These are phyloP conservation scores for Colletotrichum tofieldiae DNA, from an alignment of 2,329 filamentous ascomycete genomes.

Conservation along the genomic window DNA sequence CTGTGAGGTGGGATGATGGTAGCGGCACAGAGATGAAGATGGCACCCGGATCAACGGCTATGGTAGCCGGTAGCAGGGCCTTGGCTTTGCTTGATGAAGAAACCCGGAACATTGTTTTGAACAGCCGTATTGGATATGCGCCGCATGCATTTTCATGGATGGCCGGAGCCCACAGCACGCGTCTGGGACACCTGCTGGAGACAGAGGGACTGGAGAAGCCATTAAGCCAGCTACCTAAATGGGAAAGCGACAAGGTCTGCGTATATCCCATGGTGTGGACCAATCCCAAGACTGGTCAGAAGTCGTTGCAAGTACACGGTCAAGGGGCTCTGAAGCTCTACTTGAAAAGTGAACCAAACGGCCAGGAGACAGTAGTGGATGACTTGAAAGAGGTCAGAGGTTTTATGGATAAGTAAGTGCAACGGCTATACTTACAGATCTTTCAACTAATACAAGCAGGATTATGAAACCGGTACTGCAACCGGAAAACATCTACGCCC, in stretches of 20 bases:
- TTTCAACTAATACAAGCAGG: constrained; percentile 37
- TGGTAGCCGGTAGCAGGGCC: constrained; percentile 59
- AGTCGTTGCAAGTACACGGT: constrained; percentile 61
- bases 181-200: constrained; percentile 59
- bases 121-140: constrained; percentile 63
- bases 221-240: constrained; percentile 55
- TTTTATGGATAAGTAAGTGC: constrained; percentile 53
- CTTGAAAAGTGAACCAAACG: constrained; percentile 52
- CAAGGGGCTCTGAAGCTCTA: constrained; percentile 57
- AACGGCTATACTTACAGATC: constrained; percentile 33
- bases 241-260: constrained; percentile 55
- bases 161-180: constrained; percentile 55
- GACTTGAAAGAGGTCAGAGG: constrained; percentile 56
- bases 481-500: constrained; percentile 60
- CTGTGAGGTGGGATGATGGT: constrained; percentile 60
- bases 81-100: constrained; percentile 58
- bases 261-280: constrained; percentile 64
- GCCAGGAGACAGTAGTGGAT: constrained; percentile 54
- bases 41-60: constrained; percentile 61
- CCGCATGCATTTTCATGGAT: constrained; percentile 63
- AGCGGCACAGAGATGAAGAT: constrained; percentile 58
- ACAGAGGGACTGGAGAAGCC: constrained; percentile 56
- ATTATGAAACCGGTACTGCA: constrained; percentile 56
- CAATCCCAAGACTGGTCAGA: constrained; percentile 59
- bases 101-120: constrained; percentile 57